Percentiles rank a stretch among this genome's conserved stretches.
phyloP scores from a whole-genome alignment of 2,329 filamentous ascomycete species.

The Pseudogymnoascus destructans region DNA sequence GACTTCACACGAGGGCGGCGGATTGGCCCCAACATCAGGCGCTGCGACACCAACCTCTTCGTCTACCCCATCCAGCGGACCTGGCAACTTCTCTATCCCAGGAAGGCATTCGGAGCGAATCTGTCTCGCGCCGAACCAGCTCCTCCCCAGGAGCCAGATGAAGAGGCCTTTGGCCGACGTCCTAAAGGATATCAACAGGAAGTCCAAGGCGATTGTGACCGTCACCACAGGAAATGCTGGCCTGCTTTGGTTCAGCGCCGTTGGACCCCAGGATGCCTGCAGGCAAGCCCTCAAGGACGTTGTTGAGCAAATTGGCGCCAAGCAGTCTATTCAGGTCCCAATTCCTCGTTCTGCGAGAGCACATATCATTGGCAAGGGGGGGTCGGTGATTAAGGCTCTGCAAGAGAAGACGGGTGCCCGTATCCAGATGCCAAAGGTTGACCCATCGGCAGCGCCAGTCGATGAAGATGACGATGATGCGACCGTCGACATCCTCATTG shows the following conservation, averaged over 20 bases:
- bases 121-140: conserved; percentile 58
- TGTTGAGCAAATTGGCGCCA: conserved; percentile 65
- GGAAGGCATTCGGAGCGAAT: conserved; percentile 71
- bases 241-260: conserved; percentile 68
- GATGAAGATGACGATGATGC: conserved; percentile 68
- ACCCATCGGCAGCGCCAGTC: conserved; percentile 39
- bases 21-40: conserved; percentile 49
- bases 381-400: conserved; percentile 78
- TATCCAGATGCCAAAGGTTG: conserved; percentile 76
- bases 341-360: conserved; percentile 74
- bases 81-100: conserved; percentile 59
- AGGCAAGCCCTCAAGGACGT: conserved; percentile 83
- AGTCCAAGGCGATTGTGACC: conserved; percentile 74
- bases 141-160: conserved; percentile 63
- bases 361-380: conserved; percentile 86
- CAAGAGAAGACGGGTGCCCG: conserved; percentile 81
- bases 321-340: conserved; percentile 59
- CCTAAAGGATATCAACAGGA: conserved; percentile 82
- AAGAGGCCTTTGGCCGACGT: conserved; percentile 78
- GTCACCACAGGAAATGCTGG: conserved; percentile 62
- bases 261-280: conserved; percentile 70
- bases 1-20: conserved; percentile 34
- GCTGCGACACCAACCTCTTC: conserved; percentile 34
- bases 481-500: conserved; percentile 73
- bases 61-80: conserved; percentile 21